phyloP scores from a whole-genome alignment of 768 basidiomycete genomes.

The Tephrocybe rancida region DNA sequence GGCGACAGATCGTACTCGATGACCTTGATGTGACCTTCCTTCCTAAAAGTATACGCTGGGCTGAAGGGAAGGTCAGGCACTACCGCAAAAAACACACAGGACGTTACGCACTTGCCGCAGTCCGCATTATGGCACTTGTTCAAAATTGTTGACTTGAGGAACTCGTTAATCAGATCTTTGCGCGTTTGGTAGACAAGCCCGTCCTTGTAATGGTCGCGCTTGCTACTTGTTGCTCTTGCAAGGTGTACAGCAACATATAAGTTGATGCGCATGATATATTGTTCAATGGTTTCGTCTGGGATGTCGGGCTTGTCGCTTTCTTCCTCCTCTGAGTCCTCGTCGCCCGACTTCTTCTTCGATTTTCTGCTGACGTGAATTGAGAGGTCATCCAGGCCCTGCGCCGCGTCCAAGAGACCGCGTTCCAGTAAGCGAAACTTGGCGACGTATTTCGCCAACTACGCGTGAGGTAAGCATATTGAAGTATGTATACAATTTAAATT shows the following conservation, averaged over 20 bases:
- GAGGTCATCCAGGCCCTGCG: slow-evolving; percentile 75
- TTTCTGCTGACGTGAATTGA: slow-evolving; percentile 40
- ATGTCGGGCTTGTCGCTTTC: slow-evolving; percentile 43
- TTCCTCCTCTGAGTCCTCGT: slow-evolving; percentile 38
- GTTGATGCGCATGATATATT: slow-evolving; percentile 65
- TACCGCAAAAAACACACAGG: background rate
- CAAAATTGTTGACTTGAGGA: slow-evolving; percentile 66
- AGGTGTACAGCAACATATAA: slow-evolving; percentile 66
- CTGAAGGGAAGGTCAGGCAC: slow-evolving; percentile 37
- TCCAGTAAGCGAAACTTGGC: slow-evolving; percentile 90
- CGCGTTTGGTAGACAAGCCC: slow-evolving; percentile 84
- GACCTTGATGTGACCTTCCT: slow-evolving; percentile 92
- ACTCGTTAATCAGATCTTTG: slow-evolving; percentile 81
- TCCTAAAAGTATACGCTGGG: slow-evolving; percentile 84
- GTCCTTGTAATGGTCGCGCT: slow-evolving; percentile 88
- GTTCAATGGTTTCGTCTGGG: slow-evolving; percentile 57
- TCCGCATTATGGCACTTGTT: slow-evolving; percentile 77
- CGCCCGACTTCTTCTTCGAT: slow-evolving; percentile 33
- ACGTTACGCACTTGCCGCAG: slow-evolving; percentile 76
- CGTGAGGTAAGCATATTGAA: slow-evolving; percentile 4
- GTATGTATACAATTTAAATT: background rate
- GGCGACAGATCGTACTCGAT: slow-evolving; percentile 87
- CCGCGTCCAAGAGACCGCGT: slow-evolving; percentile 83
- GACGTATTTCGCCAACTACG: slow-evolving; percentile 77
- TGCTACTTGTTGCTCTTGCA: slow-evolving; percentile 48